phyloP scores from a whole-genome alignment of 306 rosid genomes.

The Pachyrhizus erosus region DNA sequence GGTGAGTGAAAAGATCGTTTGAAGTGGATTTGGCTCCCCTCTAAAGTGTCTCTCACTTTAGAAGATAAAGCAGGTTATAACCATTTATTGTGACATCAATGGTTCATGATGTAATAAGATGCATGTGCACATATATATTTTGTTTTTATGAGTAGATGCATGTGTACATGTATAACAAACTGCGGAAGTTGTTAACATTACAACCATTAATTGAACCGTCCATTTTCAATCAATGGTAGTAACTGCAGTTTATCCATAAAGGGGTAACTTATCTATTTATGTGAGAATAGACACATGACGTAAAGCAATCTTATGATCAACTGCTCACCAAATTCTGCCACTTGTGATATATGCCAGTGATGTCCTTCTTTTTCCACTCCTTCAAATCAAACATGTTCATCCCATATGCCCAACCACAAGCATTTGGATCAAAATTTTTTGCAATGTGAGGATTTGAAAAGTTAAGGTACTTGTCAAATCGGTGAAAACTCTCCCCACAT shows the following conservation, averaged over 20 bases:
- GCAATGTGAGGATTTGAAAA: constrained; percentile 89
- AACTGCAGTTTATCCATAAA: not conserved
- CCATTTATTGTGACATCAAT: not conserved
- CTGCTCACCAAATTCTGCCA: constrained; percentile 97
- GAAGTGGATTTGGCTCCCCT: not conserved
- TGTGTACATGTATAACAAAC: not conserved
- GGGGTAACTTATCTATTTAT: not conserved
- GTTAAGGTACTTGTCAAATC: constrained; percentile 95
- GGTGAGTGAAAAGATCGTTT: constrained; percentile 28
- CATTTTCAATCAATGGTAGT: not conserved
- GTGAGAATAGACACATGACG: constrained; percentile 14
- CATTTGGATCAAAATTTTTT: constrained; percentile 86
- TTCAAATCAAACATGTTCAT: constrained; percentile 95
- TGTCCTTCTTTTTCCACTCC: constrained; percentile 91
- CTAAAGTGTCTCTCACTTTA: not conserved
- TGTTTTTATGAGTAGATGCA: too few species aligned
- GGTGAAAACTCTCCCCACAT: constrained; percentile 95
- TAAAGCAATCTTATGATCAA: constrained; percentile 27
- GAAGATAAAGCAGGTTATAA: not conserved
- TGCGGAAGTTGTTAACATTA: not conserved
- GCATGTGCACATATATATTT: not conserved
- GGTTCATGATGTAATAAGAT: not conserved
- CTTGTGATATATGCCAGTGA: constrained; percentile 94
- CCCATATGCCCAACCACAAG: constrained; percentile 99
- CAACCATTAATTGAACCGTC: not conserved